Evolutionary conservation across 805 yeast species (phyloP), one percentile per base, ranked within the genome.

Genomic region (Candida easanensis): DNA sequence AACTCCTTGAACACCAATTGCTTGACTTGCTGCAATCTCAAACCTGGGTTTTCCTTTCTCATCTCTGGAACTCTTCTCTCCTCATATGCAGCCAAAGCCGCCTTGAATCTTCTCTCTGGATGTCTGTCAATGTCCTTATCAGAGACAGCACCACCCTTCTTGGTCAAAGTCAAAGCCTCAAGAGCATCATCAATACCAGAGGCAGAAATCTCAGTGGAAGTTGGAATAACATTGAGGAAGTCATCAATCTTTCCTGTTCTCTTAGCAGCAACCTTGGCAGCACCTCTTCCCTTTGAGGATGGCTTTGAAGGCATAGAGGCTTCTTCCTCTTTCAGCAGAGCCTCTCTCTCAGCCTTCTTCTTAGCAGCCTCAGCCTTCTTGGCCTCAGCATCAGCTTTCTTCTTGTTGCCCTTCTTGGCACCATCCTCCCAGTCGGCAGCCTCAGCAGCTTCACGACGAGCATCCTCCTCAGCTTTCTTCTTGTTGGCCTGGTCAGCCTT

Each of bases 91-190:
- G 78, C 72, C 44, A 71, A 70, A 0, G 95, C 95, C 20, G 91
- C 88, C 68, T 86, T 87, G 65, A 82, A 84, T 59, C 96, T 77
- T 65, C 95, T 78, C 69, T 87, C 96, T 9, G 96, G 95, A 54
- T 87, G 96, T 63, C 88, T 80, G 47, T 87, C 96, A 40, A 87
- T 70, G 40, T 80, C 87, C 57, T 80, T 80, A 48, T 66, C 66
- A 33, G 68, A 64, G 25, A 82, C 82, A 40, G 79, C 84, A 22
- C 73, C 77, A 41, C 71, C 77, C 36, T 69, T 76, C 19, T 70
- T 67, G 11, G 89, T 75, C 62, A 87, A 70, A 4, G 86, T 73
- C 57, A 87, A 71, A 4, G 95, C 95, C 41, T 85, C 88, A 49
- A 87, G 68, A 2, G 91, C 93, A 56, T 77, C 77, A 50, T 87